Evolutionary conservation across 2,329 filamentous ascomycete species (phyloP).

Genomic region (Rhexocercosporidium sp.): DNA sequence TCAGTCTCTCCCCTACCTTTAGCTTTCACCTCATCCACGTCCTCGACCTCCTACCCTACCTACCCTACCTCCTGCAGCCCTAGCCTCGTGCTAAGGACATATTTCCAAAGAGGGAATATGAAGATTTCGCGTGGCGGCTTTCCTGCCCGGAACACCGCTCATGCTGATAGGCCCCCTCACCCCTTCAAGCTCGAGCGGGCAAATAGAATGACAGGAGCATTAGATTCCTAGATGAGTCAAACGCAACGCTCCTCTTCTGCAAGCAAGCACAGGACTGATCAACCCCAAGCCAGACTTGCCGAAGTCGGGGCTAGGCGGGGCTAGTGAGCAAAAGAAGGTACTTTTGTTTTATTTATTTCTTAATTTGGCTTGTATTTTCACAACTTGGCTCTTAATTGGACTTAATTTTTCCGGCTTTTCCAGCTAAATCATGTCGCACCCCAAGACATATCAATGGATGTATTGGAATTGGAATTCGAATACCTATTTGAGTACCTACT

Average conservation of each 20-base stretch:
- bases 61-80: not conserved
- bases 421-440: too few relatives aligned
- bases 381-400: too few relatives aligned
- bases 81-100: not conserved
- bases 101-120: conserved; percentile 23
- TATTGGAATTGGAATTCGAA: too few relatives aligned
- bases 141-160: conserved; percentile 13
- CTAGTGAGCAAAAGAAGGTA: not conserved
- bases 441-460: too few relatives aligned
- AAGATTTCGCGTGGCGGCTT: conserved; percentile 11
- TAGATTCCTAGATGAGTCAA: conserved; percentile 13
- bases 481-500: too few relatives aligned
- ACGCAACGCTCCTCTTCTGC: not conserved
- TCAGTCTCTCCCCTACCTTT: not conserved
- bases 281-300: not conserved
- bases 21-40: not conserved
- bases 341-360: not conserved
- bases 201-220: not conserved
- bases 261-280: not conserved
- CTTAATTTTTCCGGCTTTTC: too few relatives aligned
- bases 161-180: not conserved
- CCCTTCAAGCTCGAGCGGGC: not conserved
- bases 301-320: not conserved
- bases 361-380: too few relatives aligned
- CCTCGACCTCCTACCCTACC: too few relatives aligned